These are phyloP conservation scores for Sporothrix luriei DNA, from an alignment of 2,329 filamentous ascomycete species.

Conservation along the genomic window DNA sequence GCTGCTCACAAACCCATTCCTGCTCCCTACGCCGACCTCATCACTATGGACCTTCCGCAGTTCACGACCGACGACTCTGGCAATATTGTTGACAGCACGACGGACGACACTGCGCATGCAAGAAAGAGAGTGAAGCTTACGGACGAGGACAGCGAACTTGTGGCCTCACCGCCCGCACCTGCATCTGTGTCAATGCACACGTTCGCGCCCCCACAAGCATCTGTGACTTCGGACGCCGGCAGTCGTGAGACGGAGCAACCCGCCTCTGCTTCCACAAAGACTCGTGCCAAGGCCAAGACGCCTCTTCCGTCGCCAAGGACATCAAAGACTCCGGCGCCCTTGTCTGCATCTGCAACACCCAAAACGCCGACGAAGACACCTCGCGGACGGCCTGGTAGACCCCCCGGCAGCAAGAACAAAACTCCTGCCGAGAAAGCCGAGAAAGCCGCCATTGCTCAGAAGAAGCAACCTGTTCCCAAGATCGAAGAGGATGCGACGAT, in stretches of 20 bases:
- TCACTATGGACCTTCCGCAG: constrained; percentile 47
- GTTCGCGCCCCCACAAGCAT: background rate
- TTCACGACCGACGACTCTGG: constrained; percentile 25
- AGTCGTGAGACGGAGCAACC: background rate
- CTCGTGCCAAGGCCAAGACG: constrained; percentile 11
- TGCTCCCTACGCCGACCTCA: constrained; percentile 55
- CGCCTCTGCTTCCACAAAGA: background rate
- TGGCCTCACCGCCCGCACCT: background rate
- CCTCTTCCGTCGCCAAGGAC: constrained; percentile 8
- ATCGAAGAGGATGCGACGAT: background rate
- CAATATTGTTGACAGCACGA: constrained; percentile 4
- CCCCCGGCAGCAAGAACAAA: constrained; percentile 28
- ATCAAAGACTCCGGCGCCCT: background rate
- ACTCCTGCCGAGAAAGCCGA: constrained; percentile 17
- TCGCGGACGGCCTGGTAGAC: constrained; percentile 18
- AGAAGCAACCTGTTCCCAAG: background rate
- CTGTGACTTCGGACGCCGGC: background rate
- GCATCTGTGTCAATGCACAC: background rate
- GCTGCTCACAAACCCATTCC: constrained; percentile 51
- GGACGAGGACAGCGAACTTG: constrained; percentile 13
- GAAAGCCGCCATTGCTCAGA: constrained; percentile 20
- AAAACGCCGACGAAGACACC: constrained; percentile 29
- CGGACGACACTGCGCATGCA: constrained; percentile 37
- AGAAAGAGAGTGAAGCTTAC: constrained; percentile 46
- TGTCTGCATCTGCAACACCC: constrained; percentile 7